Evolutionary conservation across 1,284 basidiomycete genomes (phyloP), one percentile per base, ranked within the genome.

Genomic region (Ustilago esculenta): DNA sequence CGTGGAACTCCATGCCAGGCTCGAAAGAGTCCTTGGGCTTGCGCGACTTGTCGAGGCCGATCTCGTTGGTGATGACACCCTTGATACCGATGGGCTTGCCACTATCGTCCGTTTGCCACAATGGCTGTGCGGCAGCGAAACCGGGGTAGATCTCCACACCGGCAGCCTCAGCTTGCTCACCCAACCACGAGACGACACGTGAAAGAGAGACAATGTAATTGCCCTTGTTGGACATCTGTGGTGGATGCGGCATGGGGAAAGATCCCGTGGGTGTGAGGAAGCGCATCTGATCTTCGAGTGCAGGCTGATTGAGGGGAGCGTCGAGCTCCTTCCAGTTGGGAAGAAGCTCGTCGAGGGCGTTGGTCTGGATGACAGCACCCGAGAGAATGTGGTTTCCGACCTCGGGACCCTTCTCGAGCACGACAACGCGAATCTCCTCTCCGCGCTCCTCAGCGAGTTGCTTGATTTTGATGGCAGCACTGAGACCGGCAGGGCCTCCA

Each of bases 61-160:
- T 94, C 79, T 98, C 95, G 79, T 98, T 97, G 33, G 95, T 98
- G 42, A 89, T 85, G 20, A 98, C 90, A 23, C 95, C 96, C 33
- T 86, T 86, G 40, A 98, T 89, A 46, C 84, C 84, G 34, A 66
- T 69, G 57, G 77, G 77, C 24, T 73, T 77, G n/a, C 85, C 86
- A 14, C 88, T 89, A 48, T 87, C 87, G 17, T 85, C 86, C 17
- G 88, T 89, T 51, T 88, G 86, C 78, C 91, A 90, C 2, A 97
- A 85, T 9, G 96, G 83, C 45, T 89, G 87, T 0, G 95, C 90
- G 24, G 91, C 95, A 0, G 94, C 93, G 76, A 98, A 98, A 18
- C 96, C 95, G 1, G 96, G 92, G 82, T 98, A 98, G 44, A 98
- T 90, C 83, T 98, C 95, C 27, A 97, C 93, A 27, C 94, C 95